A percentile compares a stretch with the other conserved stretches of the same genome.
Conservation (phyloP, 1,284 basidiomycete species). For the Neolentinus lepideus region DNA sequence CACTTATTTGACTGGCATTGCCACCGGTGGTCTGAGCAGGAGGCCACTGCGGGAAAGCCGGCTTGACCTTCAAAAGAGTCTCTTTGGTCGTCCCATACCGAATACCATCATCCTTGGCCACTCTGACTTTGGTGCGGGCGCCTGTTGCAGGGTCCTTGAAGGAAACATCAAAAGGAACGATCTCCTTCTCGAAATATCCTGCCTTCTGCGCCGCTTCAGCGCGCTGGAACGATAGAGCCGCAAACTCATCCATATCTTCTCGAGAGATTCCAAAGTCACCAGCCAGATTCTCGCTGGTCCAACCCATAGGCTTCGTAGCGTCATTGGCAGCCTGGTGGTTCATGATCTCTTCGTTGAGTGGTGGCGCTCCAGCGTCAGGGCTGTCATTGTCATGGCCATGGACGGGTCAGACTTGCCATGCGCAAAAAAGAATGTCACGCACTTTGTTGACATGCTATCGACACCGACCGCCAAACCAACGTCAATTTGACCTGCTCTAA, state of each 20-base stretch:
- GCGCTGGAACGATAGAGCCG: conserved; percentile 73
- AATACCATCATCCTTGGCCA: conserved; percentile 80
- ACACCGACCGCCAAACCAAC: conserved; percentile 81
- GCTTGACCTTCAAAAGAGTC: conserved; percentile 55
- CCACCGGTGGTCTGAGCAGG: conserved; percentile 78
- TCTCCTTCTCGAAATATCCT: conserved; percentile 73
- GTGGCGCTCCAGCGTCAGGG: conserved; percentile 57
- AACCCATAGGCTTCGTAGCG: conserved; percentile 73
- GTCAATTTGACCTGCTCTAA: conserved; percentile 77
- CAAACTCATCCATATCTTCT: conserved; percentile 80
- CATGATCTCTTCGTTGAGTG: conserved; percentile 52
- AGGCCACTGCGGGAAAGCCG: conserved; percentile 89
- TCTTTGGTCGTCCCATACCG: conserved; percentile 73
- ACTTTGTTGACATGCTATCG: conserved; percentile 52
- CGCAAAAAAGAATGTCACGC: conserved; percentile 14
- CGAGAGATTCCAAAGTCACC: conserved; percentile 76
- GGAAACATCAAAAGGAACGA: conserved; percentile 71
- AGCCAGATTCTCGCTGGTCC: conserved; percentile 81
- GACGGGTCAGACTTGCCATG: not conserved
- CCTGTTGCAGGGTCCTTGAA: conserved; percentile 49
- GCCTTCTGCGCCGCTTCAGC: conserved; percentile 61
- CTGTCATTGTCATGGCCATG: conserved; percentile 25
- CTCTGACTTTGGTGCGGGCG: conserved; percentile 44
- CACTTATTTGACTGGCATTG: conserved; percentile 84
- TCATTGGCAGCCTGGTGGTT: conserved; percentile 46